These are phyloP conservation scores for Quercus cerris DNA, from an alignment of 306 rosid species.

Conservation along the genomic window DNA sequence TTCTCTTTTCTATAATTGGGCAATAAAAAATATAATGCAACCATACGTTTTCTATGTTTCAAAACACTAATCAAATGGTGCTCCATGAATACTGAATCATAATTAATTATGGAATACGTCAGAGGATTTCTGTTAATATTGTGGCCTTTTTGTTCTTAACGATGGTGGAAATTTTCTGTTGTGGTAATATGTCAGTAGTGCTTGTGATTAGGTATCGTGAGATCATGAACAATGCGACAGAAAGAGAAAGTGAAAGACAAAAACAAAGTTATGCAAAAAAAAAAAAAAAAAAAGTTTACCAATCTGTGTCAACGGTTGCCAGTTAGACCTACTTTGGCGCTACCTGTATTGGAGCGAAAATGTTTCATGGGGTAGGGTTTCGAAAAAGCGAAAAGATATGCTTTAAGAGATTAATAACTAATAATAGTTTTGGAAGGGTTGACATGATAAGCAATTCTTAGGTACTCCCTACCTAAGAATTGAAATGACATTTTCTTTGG, in stretches of 20 bases:
- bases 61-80: background rate
- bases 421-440: too few relatives aligned
- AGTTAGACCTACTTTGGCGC: too few relatives aligned
- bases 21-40: background rate
- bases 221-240: background rate
- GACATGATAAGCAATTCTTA: too few relatives aligned
- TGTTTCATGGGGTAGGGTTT: too few relatives aligned
- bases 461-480: too few relatives aligned
- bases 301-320: too few relatives aligned
- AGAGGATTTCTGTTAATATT: background rate
- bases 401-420: too few relatives aligned
- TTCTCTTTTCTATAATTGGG: background rate
- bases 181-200: background rate
- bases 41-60: too few relatives aligned
- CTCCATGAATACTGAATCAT: background rate
- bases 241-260: background rate
- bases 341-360: too few relatives aligned
- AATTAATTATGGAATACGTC: background rate
- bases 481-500: too few relatives aligned
- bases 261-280: background rate
- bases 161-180: background rate
- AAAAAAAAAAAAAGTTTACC: too few relatives aligned
- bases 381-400: too few relatives aligned
- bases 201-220: background rate
- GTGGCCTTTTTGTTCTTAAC: background rate